Evolutionary conservation across 495 filamentous ascomycete species (phyloP).

Genomic region (Penicillium bialowiezense): DNA sequence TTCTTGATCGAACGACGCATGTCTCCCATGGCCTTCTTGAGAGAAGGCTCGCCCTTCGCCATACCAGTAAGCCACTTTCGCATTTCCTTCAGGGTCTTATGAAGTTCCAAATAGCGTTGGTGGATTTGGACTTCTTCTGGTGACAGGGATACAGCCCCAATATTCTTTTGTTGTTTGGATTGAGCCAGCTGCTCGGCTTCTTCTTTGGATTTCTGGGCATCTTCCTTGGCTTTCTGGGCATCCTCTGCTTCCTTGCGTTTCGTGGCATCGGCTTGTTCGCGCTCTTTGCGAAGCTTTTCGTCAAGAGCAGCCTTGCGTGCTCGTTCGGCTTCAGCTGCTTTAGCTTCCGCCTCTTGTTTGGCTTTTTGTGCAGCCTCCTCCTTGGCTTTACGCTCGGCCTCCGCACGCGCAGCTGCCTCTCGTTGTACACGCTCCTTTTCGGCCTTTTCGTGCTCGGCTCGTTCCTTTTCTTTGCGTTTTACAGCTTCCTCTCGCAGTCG

Average conservation of each 20-base stretch:
- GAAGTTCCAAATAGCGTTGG: constrained; percentile 64
- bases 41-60: constrained; percentile 45
- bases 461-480: constrained; percentile 34
- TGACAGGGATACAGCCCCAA: constrained; percentile 24
- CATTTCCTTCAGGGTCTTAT: constrained; percentile 69
- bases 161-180: constrained; percentile 23
- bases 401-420: constrained; percentile 39
- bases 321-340: constrained; percentile 42
- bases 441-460: constrained; percentile 35
- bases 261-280: constrained; percentile 45
- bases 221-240: constrained; percentile 35
- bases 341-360: constrained; percentile 31
- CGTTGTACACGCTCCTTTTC: constrained; percentile 34
- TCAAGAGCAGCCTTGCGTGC: constrained; percentile 40
- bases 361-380: constrained; percentile 39
- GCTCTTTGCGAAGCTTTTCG: constrained; percentile 55
- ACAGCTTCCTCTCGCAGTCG: constrained; percentile 32
- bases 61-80: constrained; percentile 52
- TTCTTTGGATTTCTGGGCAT: constrained; percentile 32
- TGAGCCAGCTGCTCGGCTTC: constrained; percentile 32
- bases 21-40: constrained; percentile 69
- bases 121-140: constrained; percentile 45
- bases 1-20: constrained; percentile 70
- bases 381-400: constrained; percentile 38
- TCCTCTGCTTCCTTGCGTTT: constrained; percentile 39